Evolutionary conservation across 179 eudicot species (phyloP).

Genomic region (Kewa caespitosa): DNA sequence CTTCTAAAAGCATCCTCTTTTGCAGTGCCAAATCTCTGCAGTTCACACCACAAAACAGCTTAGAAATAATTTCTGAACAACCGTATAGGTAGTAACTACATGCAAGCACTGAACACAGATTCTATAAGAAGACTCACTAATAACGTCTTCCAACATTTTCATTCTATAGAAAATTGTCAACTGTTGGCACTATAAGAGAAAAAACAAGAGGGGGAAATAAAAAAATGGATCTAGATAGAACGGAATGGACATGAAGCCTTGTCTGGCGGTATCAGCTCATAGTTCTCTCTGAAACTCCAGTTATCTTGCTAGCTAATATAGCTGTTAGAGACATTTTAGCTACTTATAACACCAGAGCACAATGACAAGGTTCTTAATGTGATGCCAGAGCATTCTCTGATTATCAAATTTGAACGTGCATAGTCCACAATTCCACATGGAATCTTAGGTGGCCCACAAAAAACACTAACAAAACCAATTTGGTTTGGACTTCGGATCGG

Average conservation of each 20-base stretch:
- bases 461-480: no score
- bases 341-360: no score
- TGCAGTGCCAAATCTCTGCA: slow-evolving; percentile 89
- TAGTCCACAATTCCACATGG: no score
- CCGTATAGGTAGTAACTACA: background rate
- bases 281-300: background rate
- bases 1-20: slow-evolving; percentile 94
- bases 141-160: background rate
- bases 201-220: background rate
- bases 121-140: background rate
- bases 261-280: background rate
- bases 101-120: background rate
- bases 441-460: no score
- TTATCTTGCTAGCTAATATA: background rate
- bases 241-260: background rate
- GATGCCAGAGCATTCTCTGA: no score
- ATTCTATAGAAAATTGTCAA: background rate
- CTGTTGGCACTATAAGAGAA: background rate
- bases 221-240: background rate
- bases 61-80: background rate
- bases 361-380: no score
- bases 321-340: no score
- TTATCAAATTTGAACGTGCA: no score
- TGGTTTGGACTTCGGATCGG: no score
- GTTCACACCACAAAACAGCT: slow-evolving; percentile 20